Conservation (phyloP, 345 rosid genomes). For the Populus deltoides region DNA sequence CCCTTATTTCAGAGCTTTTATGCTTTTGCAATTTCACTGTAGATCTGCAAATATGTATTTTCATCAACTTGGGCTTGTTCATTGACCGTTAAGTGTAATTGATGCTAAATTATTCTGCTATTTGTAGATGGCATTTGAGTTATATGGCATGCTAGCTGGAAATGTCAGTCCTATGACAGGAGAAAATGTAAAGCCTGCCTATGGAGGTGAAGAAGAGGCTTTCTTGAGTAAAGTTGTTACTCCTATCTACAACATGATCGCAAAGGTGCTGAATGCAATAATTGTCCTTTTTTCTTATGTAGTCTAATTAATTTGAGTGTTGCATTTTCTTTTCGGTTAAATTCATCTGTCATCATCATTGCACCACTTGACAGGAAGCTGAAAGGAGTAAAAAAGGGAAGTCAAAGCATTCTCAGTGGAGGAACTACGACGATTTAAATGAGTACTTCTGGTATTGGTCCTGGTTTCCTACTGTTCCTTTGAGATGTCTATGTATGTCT, state of each 20-base stretch:
- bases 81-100: background rate
- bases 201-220: conserved; percentile 97
- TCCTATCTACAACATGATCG: conserved; percentile 84
- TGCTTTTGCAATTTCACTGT: background rate
- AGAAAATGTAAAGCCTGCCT: conserved; percentile 94
- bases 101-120: conserved; percentile 1
- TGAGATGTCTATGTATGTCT: background rate
- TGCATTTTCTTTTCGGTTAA: background rate
- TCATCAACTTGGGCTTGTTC: background rate
- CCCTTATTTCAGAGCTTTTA: background rate
- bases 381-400: conserved; percentile 72
- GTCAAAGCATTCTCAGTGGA: conserved; percentile 99
- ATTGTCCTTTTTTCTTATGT: background rate
- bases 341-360: conserved; percentile 1
- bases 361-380: conserved; percentile 68
- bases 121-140: conserved; percentile 93
- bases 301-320: background rate
- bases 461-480: conserved; percentile 5
- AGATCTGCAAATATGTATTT: background rate
- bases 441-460: conserved; percentile 83
- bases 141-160: conserved; percentile 97
- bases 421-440: conserved; percentile 96
- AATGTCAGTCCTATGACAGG: conserved; percentile 98
- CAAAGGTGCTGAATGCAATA: conserved; percentile 42
- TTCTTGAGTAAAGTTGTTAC: conserved; percentile 88